A percentile compares a stretch with the other conserved stretches of the same genome.
These are phyloP conservation scores for Monosporascus sp. DNA, from an alignment of 2,329 filamentous ascomycete species.

Conservation along the genomic window DNA sequence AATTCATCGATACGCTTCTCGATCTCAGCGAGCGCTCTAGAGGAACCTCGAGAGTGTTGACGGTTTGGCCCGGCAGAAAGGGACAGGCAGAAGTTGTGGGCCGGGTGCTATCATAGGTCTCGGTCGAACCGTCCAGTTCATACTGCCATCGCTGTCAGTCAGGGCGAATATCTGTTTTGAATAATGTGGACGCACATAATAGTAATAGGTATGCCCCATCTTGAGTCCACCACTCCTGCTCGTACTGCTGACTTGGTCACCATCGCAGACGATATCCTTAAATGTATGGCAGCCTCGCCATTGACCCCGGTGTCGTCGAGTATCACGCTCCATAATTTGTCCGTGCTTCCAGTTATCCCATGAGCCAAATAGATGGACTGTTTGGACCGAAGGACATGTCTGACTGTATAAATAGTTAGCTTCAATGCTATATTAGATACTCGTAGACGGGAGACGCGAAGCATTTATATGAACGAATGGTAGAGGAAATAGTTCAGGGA, in stretches of 20 bases:
- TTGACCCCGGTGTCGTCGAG: constrained; percentile 64
- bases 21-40: constrained; percentile 55
- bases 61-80: constrained; percentile 77
- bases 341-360: constrained; percentile 88
- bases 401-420: constrained; percentile 39
- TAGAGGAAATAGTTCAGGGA: constrained; percentile 4
- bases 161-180: constrained; percentile 1
- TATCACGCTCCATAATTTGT: constrained; percentile 78
- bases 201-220: constrained; percentile 93
- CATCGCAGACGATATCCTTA: constrained; percentile 78
- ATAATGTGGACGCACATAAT: constrained; percentile 63
- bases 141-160: constrained; percentile 52
- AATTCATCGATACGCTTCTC: constrained; percentile 62
- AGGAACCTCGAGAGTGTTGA: constrained; percentile 82
- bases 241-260: constrained; percentile 47
- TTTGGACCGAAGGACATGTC: constrained; percentile 55
- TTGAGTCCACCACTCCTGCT: constrained; percentile 74
- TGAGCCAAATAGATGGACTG: constrained; percentile 79
- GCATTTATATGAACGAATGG: constrained; percentile 9
- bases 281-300: constrained; percentile 89
- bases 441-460: constrained; percentile 7
- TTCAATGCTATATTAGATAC: constrained; percentile 12
- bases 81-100: constrained; percentile 77
- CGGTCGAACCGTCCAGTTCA: constrained; percentile 70
- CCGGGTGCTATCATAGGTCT: constrained; percentile 67